A percentile compares a stretch with the other conserved stretches of the same genome.
Conservation (phyloP, 2,329 filamentous ascomycete species). For the Endothia cerciana region DNA sequence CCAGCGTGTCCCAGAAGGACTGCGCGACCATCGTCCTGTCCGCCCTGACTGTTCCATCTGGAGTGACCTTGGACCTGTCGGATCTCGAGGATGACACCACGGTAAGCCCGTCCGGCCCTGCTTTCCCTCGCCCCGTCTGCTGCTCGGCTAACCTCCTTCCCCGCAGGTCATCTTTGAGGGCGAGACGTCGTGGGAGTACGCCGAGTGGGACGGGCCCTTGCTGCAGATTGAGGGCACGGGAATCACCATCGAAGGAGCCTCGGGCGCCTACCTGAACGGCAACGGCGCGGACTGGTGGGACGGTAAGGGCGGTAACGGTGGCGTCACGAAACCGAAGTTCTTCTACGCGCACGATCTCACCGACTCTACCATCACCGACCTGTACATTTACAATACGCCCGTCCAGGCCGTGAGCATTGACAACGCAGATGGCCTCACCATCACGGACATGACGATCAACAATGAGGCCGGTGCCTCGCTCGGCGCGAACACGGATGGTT, state of each 20-base stretch:
- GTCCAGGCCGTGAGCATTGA: slow-evolving; percentile 56
- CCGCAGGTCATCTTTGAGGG: slow-evolving; percentile 62
- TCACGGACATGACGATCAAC: slow-evolving; percentile 59
- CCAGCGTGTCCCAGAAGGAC: slow-evolving; percentile 50
- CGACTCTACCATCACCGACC: slow-evolving; percentile 49
- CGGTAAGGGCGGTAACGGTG: slow-evolving; percentile 59
- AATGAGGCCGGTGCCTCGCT: slow-evolving; percentile 56
- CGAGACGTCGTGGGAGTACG: slow-evolving; percentile 67
- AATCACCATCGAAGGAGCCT: slow-evolving; percentile 56
- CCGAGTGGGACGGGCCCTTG: slow-evolving; percentile 67
- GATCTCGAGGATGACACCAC: slow-evolving; percentile 46
- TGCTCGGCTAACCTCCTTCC: slow-evolving; percentile 18
- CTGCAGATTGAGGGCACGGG: slow-evolving; percentile 61
- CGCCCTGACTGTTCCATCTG: slow-evolving; percentile 58
- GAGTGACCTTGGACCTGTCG: slow-evolving; percentile 62
- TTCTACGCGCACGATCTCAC: slow-evolving; percentile 58
- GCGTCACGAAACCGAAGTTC: slow-evolving; percentile 65
- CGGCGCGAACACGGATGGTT: slow-evolving; percentile 59
- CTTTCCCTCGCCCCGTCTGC: too few relatives aligned
- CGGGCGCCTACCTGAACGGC: slow-evolving; percentile 58
- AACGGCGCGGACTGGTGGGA: slow-evolving; percentile 64
- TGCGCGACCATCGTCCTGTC: slow-evolving; percentile 58
- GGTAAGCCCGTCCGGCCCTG: slow-evolving; percentile 39
- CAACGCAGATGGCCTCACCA: slow-evolving; percentile 44
- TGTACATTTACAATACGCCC: slow-evolving; percentile 59